A percentile compares a stretch with the other conserved stretches of the same genome.
phyloP scores from a whole-genome alignment of 1,284 basidiomycete species.

The Puccinia horiana region DNA sequence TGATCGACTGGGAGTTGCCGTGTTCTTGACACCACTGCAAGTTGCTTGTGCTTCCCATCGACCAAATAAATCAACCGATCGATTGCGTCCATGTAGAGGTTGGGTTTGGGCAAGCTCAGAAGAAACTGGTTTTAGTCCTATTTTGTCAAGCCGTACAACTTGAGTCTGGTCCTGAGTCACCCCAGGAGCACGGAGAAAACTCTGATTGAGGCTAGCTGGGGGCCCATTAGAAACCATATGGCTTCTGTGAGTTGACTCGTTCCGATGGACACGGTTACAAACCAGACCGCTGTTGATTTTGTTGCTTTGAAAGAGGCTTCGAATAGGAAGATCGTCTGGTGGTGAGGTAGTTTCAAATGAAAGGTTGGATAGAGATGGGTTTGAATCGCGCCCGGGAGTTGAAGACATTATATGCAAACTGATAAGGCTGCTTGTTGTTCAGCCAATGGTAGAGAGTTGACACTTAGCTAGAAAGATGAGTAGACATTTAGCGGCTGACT shows the following conservation, averaged over 20 bases:
- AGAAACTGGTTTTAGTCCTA: neutral
- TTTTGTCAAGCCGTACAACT: neutral
- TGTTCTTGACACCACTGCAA: neutral
- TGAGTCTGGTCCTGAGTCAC: neutral
- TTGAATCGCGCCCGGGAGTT: neutral
- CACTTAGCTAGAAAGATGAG: neutral
- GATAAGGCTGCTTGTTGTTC: neutral
- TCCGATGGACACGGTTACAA: neutral
- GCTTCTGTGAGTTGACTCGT: neutral
- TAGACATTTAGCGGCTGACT: neutral
- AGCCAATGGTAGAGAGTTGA: neutral
- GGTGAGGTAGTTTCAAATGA: neutral
- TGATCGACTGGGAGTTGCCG: neutral
- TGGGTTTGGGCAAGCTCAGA: neutral
- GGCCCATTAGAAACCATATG: neutral
- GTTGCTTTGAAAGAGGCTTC: neutral
- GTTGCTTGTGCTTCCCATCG: neutral
- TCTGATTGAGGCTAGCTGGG: neutral
- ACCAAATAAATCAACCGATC: too few species aligned
- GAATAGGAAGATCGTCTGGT: neutral
- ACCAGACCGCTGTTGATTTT: neutral
- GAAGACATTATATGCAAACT: neutral
- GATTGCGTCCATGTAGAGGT: neutral
- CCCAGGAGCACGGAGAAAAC: neutral
- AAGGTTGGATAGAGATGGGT: neutral